Evolutionary conservation across 306 rosid species (phyloP), one percentile per base, ranked within the genome.

Genomic region (Luffa aegyptiaca): DNA sequence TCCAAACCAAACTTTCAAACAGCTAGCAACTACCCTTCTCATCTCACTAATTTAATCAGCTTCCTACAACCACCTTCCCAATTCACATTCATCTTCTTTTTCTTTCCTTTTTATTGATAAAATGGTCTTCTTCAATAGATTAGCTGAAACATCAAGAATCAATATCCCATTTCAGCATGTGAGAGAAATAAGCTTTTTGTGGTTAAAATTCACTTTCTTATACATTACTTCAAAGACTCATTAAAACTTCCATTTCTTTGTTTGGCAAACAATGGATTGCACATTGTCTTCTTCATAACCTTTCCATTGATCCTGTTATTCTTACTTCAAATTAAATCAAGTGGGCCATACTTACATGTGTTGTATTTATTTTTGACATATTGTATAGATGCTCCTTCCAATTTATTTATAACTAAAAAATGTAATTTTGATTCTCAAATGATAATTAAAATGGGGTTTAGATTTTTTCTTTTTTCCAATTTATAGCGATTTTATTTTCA

Each of bases 1-100:
- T 42, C 33, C 42, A 77, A 71, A 76, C 80, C 66, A 56, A 48
- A n/a, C 49, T 80, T 55, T 31, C 53, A 53, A 75, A 35, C 76
- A 75, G 18, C 66, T 75, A 63, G 21, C 75, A 33, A 33, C 79
- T 35, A 33, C 31, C 49, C 46, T 66, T 48, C 77, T 46, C 44
- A 26, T 26, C 57, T 48, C 74, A 68, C 74, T 68, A 65, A 70
- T 70, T 70, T 21, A 46, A 71, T 75, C 5, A 49, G 13, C n/a
- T 75, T 21, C 41, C 58, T 31, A 4, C 72, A 76, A 37, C 80
- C 41, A 56, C 78, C 39, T 73, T 48, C 61, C 42, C 48, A 73
- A 46, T 48, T 35, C 78, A 73, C 42, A 64, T 33, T 73, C 78
- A 26, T 73, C 37, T 17, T 53, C 8, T 53, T 53, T 5, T 52